Percentiles rank a stretch among this genome's conserved stretches.
These are phyloP conservation scores for Umbilicus rupestris DNA, from an alignment of 164 flowering plant genomes.

Conservation along the genomic window DNA sequence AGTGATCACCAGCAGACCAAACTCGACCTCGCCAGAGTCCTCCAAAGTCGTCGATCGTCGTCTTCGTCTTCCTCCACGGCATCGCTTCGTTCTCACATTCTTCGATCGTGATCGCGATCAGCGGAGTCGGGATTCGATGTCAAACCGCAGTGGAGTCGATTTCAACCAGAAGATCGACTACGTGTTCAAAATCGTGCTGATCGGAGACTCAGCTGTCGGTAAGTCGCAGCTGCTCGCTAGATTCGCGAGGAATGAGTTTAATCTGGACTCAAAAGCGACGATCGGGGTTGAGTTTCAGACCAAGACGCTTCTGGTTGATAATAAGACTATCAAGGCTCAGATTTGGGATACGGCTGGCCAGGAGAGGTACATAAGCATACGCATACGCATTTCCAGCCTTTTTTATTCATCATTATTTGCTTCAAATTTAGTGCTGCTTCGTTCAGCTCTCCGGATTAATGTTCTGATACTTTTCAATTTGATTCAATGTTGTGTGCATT, in stretches of 20 bases:
- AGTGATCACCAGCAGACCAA: no score
- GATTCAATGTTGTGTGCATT: no score
- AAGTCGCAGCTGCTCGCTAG: slow-evolving; percentile 77
- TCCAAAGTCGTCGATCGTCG: no score
- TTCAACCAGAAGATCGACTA: slow-evolving; percentile 60
- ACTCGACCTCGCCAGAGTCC: no score
- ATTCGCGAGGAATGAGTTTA: slow-evolving; percentile 72
- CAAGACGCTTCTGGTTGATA: slow-evolving; percentile 52
- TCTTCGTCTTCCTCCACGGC: no score
- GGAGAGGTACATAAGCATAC: slow-evolving; percentile 37
- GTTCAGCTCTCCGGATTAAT: no score
- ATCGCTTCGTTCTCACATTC: no score
- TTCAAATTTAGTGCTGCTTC: no score
- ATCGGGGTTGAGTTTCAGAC: slow-evolving; percentile 84
- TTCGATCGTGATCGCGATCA: no score
- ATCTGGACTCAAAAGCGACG: slow-evolving; percentile 73
- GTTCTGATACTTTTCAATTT: no score
- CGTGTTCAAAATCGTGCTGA: slow-evolving; percentile 73
- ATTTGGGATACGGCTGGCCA: slow-evolving; percentile 96
- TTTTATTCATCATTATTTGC: no score
- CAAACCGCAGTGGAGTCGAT: background rate
- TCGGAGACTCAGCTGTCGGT: slow-evolving; percentile 84
- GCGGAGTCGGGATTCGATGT: background rate
- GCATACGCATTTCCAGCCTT: no score
- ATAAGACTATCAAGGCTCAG: slow-evolving; percentile 83